Percentiles rank a stretch among this genome's conserved stretches.
These are phyloP conservation scores for Ogataea trehalophila DNA, from an alignment of 805 yeast species.

Conservation along the genomic window DNA sequence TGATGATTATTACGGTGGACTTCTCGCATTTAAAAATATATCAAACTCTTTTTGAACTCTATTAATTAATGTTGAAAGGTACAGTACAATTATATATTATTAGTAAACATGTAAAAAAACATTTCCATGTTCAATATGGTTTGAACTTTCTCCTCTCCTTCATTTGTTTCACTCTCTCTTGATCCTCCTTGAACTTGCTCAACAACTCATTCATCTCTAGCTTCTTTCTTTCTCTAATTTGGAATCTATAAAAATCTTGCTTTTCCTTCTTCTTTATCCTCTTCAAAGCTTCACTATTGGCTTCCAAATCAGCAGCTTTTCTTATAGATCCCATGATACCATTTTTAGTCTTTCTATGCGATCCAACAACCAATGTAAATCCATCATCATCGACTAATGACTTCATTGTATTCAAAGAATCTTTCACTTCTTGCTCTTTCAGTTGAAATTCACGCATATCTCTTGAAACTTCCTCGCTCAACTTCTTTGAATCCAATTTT, in stretches of 20 bases:
- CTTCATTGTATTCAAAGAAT: constrained; percentile 49
- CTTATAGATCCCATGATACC: constrained; percentile 55
- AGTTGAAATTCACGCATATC: constrained; percentile 64
- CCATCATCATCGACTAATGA: constrained; percentile 87
- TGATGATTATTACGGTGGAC: too few species aligned
- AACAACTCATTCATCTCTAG: constrained; percentile 85
- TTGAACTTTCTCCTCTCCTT: constrained; percentile 77
- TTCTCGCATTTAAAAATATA: too few species aligned
- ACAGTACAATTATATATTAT: too few species aligned
- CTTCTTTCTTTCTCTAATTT: constrained; percentile 89
- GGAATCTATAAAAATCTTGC: constrained; percentile 92
- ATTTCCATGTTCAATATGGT: constrained; percentile 52
- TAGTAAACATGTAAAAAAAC: too few species aligned
- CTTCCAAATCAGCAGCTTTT: constrained; percentile 24
- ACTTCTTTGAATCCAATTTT: constrained; percentile 43
- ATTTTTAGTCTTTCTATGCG: constrained; percentile 76
- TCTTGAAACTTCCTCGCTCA: constrained; percentile 53
- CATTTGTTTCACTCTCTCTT: constrained; percentile 74
- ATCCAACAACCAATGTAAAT: constrained; percentile 83
- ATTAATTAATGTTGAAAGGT: too few species aligned
- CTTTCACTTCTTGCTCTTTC: constrained; percentile 60
- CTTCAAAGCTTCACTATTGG: constrained; percentile 34
- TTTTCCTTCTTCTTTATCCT: constrained; percentile 72
- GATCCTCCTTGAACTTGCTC: constrained; percentile 83
- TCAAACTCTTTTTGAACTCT: too few species aligned